Evolutionary conservation across 2,329 filamentous ascomycete species (phyloP).

Genomic region (Exserohilum rostratum): DNA sequence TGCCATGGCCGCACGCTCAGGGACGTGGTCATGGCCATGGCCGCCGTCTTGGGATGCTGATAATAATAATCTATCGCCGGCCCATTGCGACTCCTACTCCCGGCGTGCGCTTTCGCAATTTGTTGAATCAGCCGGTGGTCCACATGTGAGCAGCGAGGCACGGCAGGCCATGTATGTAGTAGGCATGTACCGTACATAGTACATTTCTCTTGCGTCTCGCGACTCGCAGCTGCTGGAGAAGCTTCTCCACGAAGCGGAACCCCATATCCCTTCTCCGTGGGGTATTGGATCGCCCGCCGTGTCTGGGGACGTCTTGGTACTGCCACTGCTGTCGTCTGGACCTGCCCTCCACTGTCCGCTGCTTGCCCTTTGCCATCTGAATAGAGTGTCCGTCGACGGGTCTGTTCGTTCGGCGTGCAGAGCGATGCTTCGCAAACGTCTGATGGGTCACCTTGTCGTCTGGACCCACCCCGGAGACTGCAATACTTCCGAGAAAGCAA

Average conservation of each 20-base stretch:
- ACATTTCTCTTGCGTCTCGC: slow-evolving; percentile 6
- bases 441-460: background rate
- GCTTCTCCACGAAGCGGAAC: slow-evolving; percentile 23
- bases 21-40: background rate
- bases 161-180: background rate
- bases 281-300: background rate
- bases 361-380: too few relatives aligned
- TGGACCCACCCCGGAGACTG: background rate
- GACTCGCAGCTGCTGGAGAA: too few relatives aligned
- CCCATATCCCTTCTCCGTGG: slow-evolving; percentile 20
- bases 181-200: background rate
- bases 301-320: too few relatives aligned
- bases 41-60: too few relatives aligned
- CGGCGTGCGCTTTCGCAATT: background rate
- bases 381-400: too few relatives aligned
- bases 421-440: background rate
- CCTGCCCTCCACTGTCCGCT: too few relatives aligned
- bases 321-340: too few relatives aligned
- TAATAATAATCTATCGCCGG: too few relatives aligned
- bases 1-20: slow-evolving; percentile 1
- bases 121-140: background rate
- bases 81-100: too few relatives aligned
- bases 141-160: background rate
- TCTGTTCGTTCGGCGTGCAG: too few relatives aligned
- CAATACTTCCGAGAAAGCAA: background rate